Evolutionary conservation across 2,329 filamentous ascomycete genomes (phyloP), one percentile per base, ranked within the genome.

Genomic region (Alternaria metachromatica): DNA sequence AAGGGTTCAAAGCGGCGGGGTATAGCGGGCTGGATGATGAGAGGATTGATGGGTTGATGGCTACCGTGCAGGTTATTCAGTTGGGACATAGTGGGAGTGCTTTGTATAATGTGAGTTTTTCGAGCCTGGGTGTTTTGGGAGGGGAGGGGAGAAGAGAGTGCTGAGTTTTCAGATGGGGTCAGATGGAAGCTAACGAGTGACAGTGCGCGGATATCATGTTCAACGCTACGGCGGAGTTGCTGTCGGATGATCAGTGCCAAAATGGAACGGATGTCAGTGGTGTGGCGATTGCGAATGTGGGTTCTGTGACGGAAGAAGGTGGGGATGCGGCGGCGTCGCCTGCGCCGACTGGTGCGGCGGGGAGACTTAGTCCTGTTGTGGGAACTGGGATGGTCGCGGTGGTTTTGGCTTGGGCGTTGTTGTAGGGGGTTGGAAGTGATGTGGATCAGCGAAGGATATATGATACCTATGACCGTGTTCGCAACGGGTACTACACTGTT

Each of bases 121-220:
- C 28, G 2, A 26, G 25, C 25, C 25, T 26, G 5, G 11, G 11
- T 30, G 28, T 11, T 12, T 4, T 6, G 11, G 28, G 28, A 13
- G 0, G 5, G 28, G 28, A 4, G 28, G 13, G 13, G 30, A 10
- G 25, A 25, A 25, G 25, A 25, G 25, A 21, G 21, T 21, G 21
- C 21, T 21, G 21, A 21, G 21, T 21, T 21, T 21, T 21, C 21
- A 21, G 21, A 21, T 21, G 21, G 21, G 21, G 21, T 21, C 21
- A 21, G 21, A 21, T 21, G 21, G 21, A 26, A 13, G 26, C 67
- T 72, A 55, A 74, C 23, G 6, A 23, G 3, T 1, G 45, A 15
- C 45, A 83, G 82, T 83, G 82, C 68, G 81, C 81, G 15, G 82
- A 84, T 63, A 81, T 83, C 54, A 78, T 76, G 25, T 83, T 84